Percentiles rank a stretch among this genome's conserved stretches.
Evolutionary conservation across 768 basidiomycete species (phyloP).

Genomic region (Neoboletus brunneissimus): DNA sequence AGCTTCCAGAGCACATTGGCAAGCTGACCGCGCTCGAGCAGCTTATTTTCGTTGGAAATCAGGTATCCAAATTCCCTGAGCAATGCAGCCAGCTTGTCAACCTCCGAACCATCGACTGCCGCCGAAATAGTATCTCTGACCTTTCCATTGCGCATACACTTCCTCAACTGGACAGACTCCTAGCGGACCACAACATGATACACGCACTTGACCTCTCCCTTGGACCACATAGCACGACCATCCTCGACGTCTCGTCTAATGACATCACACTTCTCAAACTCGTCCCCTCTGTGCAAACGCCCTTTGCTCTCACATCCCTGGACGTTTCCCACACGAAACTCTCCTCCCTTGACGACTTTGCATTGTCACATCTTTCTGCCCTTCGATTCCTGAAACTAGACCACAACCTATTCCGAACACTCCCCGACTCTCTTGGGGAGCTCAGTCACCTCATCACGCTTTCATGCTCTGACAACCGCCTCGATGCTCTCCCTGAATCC

Average conservation of each 20-base stretch:
- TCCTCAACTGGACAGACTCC: conserved; percentile 62
- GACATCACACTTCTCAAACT: conserved; percentile 80
- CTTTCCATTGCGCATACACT: conserved; percentile 65
- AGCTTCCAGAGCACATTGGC: conserved; percentile 79
- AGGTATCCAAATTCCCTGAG: conserved; percentile 67
- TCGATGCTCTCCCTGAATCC: conserved; percentile 69
- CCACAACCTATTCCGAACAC: conserved; percentile 79
- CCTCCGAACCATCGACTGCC: conserved; percentile 74
- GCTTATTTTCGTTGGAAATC: conserved; percentile 84
- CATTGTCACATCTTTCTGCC: conserved; percentile 68
- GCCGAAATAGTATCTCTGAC: conserved; percentile 81
- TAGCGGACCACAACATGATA: conserved; percentile 80
- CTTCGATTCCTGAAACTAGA: conserved; percentile 74
- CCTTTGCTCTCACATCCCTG: conserved; percentile 66
- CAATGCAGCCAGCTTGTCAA: conserved; percentile 53
- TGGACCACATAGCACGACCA: conserved; percentile 56
- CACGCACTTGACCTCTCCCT: conserved; percentile 77
- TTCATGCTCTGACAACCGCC: conserved; percentile 88
- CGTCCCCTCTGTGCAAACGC: conserved; percentile 43
- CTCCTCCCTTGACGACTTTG: conserved; percentile 72
- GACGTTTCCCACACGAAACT: conserved; percentile 89
- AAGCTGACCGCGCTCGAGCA: conserved; percentile 63
- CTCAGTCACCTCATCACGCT: conserved; percentile 68
- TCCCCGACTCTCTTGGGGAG: conserved; percentile 82
- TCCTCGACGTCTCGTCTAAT: conserved; percentile 79